These are phyloP conservation scores for Dictyostelium firmibasis DNA, from an alignment of 78 protist species.

Conservation along the genomic window DNA sequence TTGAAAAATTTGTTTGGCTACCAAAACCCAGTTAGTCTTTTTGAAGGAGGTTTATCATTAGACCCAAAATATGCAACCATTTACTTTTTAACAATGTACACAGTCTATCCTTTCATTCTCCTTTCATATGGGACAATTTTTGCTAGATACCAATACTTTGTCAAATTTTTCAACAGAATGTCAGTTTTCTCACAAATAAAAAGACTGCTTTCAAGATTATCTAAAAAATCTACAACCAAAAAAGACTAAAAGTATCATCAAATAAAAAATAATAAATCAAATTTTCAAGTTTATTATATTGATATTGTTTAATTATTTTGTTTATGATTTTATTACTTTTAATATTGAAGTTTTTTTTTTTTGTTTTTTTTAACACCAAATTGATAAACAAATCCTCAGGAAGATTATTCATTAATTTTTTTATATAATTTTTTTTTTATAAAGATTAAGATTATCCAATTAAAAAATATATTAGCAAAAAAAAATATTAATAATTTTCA, in stretches of 20 bases:
- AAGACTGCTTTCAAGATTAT: not conserved
- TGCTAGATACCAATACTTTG: constrained; percentile 54
- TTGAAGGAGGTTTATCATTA: not conserved
- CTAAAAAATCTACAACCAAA: not conserved
- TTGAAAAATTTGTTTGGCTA: constrained; percentile 24
- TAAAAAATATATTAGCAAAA: too few relatives aligned
- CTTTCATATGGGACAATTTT: constrained; percentile 53
- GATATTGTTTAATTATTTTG: too few relatives aligned
- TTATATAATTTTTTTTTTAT: too few relatives aligned
- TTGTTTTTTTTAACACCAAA: too few relatives aligned
- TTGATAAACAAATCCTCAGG: too few relatives aligned
- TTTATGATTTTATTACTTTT: too few relatives aligned
- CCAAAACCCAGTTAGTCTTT: constrained; percentile 28
- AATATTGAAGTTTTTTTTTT: too few relatives aligned
- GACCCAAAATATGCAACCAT: not conserved
- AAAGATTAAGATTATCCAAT: too few relatives aligned
- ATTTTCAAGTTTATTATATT: too few relatives aligned
- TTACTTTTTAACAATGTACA: constrained; percentile 48
- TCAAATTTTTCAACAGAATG: constrained; percentile 42
- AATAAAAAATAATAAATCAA: too few relatives aligned
- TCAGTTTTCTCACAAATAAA: constrained; percentile 8
- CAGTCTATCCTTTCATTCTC: constrained; percentile 56
- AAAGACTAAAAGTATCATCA: not conserved
- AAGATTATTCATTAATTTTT: too few relatives aligned
- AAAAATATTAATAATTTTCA: too few relatives aligned